Evolutionary conservation across 2,329 filamentous ascomycete species (phyloP).

Genomic region (Aspergillus flavus): DNA sequence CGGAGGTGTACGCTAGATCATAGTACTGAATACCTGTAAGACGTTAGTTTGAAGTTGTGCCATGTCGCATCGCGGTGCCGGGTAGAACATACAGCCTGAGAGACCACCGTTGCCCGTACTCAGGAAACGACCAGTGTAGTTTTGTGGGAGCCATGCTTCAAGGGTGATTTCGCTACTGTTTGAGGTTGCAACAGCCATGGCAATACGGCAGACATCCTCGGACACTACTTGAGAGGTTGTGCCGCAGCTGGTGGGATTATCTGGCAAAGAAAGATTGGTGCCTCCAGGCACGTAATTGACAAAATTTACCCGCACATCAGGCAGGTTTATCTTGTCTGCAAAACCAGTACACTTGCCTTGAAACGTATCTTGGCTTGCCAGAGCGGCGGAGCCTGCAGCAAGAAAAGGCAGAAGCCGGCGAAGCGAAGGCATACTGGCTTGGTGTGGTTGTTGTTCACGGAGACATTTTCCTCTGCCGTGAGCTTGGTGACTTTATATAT

Average conservation of each 20-base stretch:
- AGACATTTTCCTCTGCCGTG: background rate
- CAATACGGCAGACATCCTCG: slow-evolving; percentile 46
- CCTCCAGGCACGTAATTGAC: slow-evolving; percentile 38
- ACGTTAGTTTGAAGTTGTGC: background rate
- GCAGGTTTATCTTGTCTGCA: slow-evolving; percentile 28
- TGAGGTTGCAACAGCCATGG: slow-evolving; percentile 46
- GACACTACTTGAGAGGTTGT: slow-evolving; percentile 38
- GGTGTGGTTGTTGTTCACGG: background rate
- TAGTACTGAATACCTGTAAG: slow-evolving; percentile 47
- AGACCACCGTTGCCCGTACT: slow-evolving; percentile 54
- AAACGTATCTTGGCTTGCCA: slow-evolving; percentile 30
- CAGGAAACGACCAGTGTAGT: slow-evolving; percentile 51
- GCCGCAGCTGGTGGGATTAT: slow-evolving; percentile 41
- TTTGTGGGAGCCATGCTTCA: slow-evolving; percentile 52
- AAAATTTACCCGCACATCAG: slow-evolving; percentile 35
- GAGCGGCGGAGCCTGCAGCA: slow-evolving; percentile 21
- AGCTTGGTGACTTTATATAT: background rate
- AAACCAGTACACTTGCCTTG: slow-evolving; percentile 29
- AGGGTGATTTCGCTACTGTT: slow-evolving; percentile 49
- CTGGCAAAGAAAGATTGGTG: slow-evolving; percentile 41
- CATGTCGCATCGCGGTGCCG: background rate
- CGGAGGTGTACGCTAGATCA: slow-evolving; percentile 47
- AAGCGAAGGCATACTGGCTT: slow-evolving; percentile 15
- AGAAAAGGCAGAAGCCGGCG: slow-evolving; percentile 19
- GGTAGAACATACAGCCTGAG: slow-evolving; percentile 45